Evolutionary conservation across 2,329 filamentous ascomycete genomes (phyloP).

Genomic region (Dothistroma septosporum): DNA sequence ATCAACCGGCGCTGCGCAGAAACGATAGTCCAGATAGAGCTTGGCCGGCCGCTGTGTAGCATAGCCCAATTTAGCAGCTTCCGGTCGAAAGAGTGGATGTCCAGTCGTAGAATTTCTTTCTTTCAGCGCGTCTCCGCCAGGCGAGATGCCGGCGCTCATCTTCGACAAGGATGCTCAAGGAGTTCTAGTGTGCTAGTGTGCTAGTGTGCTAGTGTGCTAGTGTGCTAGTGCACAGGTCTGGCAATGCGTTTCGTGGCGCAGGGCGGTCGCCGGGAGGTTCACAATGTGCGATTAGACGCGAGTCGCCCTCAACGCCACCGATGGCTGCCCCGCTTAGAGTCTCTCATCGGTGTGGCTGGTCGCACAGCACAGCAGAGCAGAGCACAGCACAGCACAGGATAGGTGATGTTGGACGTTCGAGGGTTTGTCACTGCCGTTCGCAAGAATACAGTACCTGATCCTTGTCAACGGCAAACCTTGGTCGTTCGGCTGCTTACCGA

Average conservation of each 20-base stretch:
- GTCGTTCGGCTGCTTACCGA: not conserved
- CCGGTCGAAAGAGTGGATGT: not conserved
- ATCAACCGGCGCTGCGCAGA: not conserved
- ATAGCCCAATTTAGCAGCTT: slow-evolving; percentile 2
- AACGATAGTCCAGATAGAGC: slow-evolving; percentile 1
- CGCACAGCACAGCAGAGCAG: no score
- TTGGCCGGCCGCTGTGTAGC: slow-evolving; percentile 1
- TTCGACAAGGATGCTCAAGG: not conserved
- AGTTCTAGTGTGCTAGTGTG: not conserved
- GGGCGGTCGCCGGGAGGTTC: not conserved
- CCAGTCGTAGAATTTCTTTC: not conserved
- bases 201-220: not conserved
- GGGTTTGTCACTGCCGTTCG: not conserved
- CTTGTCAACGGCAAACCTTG: not conserved
- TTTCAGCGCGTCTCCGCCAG: not conserved
- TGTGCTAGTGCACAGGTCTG: no score
- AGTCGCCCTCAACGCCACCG: no score
- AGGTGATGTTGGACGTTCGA: not conserved
- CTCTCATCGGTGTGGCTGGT: no score
- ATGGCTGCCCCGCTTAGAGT: no score
- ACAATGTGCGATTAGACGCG: not conserved
- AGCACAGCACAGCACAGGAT: no score
- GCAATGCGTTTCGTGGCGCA: not conserved
- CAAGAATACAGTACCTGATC: not conserved
- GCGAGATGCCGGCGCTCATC: not conserved